Evolutionary conservation across 371 early-diverging fungal species (phyloP).

Genomic region (Apophysomyces ossiformis): DNA sequence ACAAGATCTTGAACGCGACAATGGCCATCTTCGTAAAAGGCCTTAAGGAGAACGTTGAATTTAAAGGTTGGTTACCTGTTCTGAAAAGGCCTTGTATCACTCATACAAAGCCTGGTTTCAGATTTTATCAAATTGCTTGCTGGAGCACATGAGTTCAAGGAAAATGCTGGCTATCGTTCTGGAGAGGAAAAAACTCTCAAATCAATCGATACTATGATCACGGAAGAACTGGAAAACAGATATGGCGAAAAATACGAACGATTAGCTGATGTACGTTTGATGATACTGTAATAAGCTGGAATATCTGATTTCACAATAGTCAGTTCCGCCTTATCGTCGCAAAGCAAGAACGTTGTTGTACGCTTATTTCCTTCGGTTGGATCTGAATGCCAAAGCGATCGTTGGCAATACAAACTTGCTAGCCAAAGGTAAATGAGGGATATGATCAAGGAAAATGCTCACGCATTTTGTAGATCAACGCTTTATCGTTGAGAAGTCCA

Average conservation of each 20-base stretch:
- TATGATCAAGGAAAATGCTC: constrained; percentile 41
- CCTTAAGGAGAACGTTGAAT: constrained; percentile 74
- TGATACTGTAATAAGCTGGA: constrained; percentile 11
- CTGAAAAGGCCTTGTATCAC: background rate
- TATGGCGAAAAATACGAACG: constrained; percentile 63
- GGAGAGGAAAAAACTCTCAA: constrained; percentile 60
- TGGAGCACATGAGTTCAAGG: constrained; percentile 74
- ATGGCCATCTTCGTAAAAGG: constrained; percentile 93
- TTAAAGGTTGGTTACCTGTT: constrained; percentile 25
- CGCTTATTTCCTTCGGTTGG: constrained; percentile 85
- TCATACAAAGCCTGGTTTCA: constrained; percentile 4
- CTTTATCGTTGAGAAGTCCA: constrained; percentile 71
- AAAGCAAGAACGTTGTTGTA: constrained; percentile 83
- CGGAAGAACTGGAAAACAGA: constrained; percentile 62
- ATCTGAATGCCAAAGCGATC: constrained; percentile 40
- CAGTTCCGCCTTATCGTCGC: constrained; percentile 52
- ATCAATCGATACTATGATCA: constrained; percentile 55
- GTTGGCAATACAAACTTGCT: constrained; percentile 11
- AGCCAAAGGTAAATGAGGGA: constrained; percentile 36
- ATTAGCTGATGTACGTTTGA: constrained; percentile 19
- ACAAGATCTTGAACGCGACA: constrained; percentile 83
- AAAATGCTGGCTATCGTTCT: constrained; percentile 53
- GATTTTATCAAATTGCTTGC: constrained; percentile 70
- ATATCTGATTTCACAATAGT: constrained; percentile 22
- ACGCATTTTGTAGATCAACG: constrained; percentile 61